These are phyloP conservation scores for Parachaetomium inaequale DNA, from an alignment of 495 filamentous ascomycete genomes.

Conservation along the genomic window DNA sequence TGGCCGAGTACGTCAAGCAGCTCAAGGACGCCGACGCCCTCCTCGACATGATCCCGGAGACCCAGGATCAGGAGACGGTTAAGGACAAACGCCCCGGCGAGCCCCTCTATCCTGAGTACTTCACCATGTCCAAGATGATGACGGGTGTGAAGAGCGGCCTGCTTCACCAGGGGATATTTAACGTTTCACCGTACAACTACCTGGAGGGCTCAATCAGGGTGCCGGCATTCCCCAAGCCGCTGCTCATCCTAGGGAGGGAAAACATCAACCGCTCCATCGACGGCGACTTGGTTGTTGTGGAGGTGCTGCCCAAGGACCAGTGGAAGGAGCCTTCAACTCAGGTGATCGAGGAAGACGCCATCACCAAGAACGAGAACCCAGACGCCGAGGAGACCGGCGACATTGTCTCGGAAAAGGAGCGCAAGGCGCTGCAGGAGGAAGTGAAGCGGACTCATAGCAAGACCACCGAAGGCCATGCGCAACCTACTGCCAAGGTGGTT, in stretches of 20 bases:
- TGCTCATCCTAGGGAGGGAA: constrained; percentile 87
- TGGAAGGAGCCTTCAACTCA: constrained; percentile 96
- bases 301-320: constrained; percentile 86
- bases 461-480: constrained; percentile 69
- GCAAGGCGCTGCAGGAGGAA: constrained; percentile 80
- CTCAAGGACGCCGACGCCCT: constrained; percentile 79
- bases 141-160: constrained; percentile 82
- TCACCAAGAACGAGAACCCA: constrained; percentile 90
- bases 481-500: constrained; percentile 90
- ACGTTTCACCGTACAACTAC: constrained; percentile 96
- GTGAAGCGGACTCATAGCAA: constrained; percentile 82
- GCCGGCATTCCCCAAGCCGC: constrained; percentile 79
- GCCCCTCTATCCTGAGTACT: constrained; percentile 78
- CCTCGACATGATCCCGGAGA: constrained; percentile 90
- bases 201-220: constrained; percentile 89
- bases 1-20: constrained; percentile 75
- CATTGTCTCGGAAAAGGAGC: constrained; percentile 79
- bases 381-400: constrained; percentile 70
- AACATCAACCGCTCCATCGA: constrained; percentile 93
- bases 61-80: constrained; percentile 60
- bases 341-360: constrained; percentile 88
- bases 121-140: constrained; percentile 87
- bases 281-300: constrained; percentile 87
- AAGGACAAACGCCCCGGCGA: constrained; percentile 61
- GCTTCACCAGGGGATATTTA: constrained; percentile 90